Conservation (phyloP, 176 grass and related monocot species). For the sorghum (Sorghum bicolor) region Sorghum_bicolor_NCBIv3 NC_012870.2:30657501-30658000, state of each 20-base stretch:
- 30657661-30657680: not conserved
- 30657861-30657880: too few relatives aligned
- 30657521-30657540: not conserved
- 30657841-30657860: too few relatives aligned
- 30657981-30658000: too few relatives aligned
- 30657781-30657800: too few relatives aligned
- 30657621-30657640: not conserved
- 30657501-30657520: not conserved
- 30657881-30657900: not conserved
- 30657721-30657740: too few relatives aligned
- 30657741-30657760: not conserved
- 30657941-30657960: too few relatives aligned
- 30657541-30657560: not conserved
- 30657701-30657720: not conserved
- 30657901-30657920: not conserved
- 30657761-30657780: not conserved
- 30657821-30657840: too few relatives aligned
- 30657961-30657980: too few relatives aligned
- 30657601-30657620: not conserved
- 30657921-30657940: too few relatives aligned
- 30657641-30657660: not conserved
- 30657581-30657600: not conserved
- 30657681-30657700: not conserved
- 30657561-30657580: not conserved
- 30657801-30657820: too few relatives aligned